Conservation (phyloP, 140 eudicot species). For the Senecio squalidus region DNA sequence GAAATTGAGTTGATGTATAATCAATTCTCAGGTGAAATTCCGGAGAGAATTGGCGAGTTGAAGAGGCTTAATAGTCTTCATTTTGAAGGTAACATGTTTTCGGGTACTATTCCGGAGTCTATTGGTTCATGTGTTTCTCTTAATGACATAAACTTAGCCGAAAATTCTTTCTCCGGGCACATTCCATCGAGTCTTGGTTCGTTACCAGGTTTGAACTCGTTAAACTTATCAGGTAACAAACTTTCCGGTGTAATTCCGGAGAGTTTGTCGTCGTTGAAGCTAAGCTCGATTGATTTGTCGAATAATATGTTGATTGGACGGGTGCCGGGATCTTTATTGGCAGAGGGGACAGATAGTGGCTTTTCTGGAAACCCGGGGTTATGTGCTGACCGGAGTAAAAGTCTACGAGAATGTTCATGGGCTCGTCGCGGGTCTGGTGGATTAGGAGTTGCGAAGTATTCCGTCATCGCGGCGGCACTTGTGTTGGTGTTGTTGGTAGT, state of each 20-base stretch:
- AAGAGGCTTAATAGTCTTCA: conserved; percentile 36
- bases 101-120: conserved; percentile 60
- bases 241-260: conserved; percentile 63
- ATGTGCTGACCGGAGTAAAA: conserved; percentile 27
- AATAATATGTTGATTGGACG: conserved; percentile 48
- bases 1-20: conserved; percentile 41
- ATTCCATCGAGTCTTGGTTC: conserved; percentile 53
- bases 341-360: conserved; percentile 28
- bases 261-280: conserved; percentile 35
- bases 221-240: conserved; percentile 55
- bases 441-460: conserved; percentile 26
- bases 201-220: conserved; percentile 42
- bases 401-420: conserved; percentile 34
- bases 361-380: conserved; percentile 56
- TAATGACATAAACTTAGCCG: conserved; percentile 42
- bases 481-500: conserved; percentile 24
- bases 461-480: conserved; percentile 36
- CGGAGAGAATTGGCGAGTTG: conserved; percentile 35
- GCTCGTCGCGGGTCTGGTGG: conserved; percentile 23
- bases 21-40: conserved; percentile 56
- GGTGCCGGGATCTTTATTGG: conserved; percentile 51
- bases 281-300: conserved; percentile 69
- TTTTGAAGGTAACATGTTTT: conserved; percentile 42
- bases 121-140: conserved; percentile 51
- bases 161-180: conserved; percentile 47